These are phyloP conservation scores for Zanthoxylum bungeanum DNA, from an alignment of 345 rosid species.

Conservation along the genomic window DNA sequence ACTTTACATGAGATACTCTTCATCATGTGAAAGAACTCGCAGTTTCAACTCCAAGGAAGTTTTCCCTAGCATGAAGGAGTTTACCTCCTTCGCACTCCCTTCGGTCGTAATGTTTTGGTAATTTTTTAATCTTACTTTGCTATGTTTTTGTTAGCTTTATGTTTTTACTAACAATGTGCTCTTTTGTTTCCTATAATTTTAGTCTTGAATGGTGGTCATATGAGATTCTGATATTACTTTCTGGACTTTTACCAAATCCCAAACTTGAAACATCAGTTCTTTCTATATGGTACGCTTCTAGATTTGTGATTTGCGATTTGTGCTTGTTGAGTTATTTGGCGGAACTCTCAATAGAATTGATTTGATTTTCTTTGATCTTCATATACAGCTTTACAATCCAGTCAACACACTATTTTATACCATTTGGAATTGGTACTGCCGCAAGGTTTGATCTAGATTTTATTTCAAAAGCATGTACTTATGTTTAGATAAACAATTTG, in stretches of 20 bases:
- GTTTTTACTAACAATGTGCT: not conserved
- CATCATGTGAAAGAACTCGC: too few species aligned
- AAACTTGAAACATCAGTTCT: constrained; percentile 56
- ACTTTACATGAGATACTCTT: too few species aligned
- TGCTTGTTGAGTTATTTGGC: not conserved
- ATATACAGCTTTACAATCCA: constrained; percentile 38
- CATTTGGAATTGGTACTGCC: constrained; percentile 46
- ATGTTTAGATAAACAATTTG: too few species aligned
- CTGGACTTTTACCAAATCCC: constrained; percentile 49
- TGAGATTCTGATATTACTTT: constrained; percentile 44
- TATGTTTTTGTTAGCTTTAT: too few species aligned
- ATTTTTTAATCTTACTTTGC: too few species aligned
- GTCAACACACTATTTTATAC: constrained; percentile 35
- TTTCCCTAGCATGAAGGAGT: too few species aligned
- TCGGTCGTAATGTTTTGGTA: too few species aligned
- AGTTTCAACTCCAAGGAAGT: too few species aligned
- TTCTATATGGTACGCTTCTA: constrained; percentile 43
- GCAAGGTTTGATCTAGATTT: constrained; percentile 40
- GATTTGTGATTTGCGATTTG: not conserved
- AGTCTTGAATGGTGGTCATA: constrained; percentile 61
- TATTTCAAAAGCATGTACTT: not conserved
- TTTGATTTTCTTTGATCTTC: not conserved
- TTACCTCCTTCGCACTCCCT: too few species aligned
- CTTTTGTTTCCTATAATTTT: not conserved
- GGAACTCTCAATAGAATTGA: not conserved